Percentiles rank a stretch among this genome's conserved stretches.
Conservation (phyloP, 1,284 basidiomycete species). For the Flammula alnicola region DNA sequence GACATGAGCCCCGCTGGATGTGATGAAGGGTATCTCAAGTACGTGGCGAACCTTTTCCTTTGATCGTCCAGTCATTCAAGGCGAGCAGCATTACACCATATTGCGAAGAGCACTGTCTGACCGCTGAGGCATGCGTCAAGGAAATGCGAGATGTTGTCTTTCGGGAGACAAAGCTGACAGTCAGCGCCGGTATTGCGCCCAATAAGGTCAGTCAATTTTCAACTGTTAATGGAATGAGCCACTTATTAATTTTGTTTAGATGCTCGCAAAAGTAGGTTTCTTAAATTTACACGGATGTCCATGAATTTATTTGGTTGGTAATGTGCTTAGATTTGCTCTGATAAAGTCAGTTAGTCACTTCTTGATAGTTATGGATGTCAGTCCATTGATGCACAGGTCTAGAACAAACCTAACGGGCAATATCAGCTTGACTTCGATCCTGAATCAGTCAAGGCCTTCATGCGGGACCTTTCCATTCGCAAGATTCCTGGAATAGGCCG, state of each 20-base stretch:
- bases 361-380: background rate
- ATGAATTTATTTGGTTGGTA: background rate
- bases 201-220: constrained; percentile 58
- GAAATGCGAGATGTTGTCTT: constrained; percentile 77
- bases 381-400: constrained; percentile 5
- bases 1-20: constrained; percentile 81
- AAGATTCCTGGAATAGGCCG: constrained; percentile 89
- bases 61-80: constrained; percentile 1
- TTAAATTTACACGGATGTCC: background rate
- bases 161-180: constrained; percentile 83
- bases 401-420: constrained; percentile 96
- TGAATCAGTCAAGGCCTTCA: constrained; percentile 73
- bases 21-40: constrained; percentile 93
- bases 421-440: constrained; percentile 75
- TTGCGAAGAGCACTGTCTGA: constrained; percentile 67
- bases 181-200: constrained; percentile 92
- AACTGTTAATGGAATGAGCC: constrained; percentile 12
- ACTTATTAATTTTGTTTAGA: constrained; percentile 37
- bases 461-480: constrained; percentile 75
- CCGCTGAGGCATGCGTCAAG: constrained; percentile 76
- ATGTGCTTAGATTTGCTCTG: constrained; percentile 81
- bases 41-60: constrained; percentile 26
- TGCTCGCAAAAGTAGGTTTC: constrained; percentile 75
- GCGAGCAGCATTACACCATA: constrained; percentile 73
- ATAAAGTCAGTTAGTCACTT: constrained; percentile 59